These are phyloP conservation scores for Alternaria brassicicola DNA, from an alignment of 2,329 filamentous ascomycete species.

Conservation along the genomic window DNA sequence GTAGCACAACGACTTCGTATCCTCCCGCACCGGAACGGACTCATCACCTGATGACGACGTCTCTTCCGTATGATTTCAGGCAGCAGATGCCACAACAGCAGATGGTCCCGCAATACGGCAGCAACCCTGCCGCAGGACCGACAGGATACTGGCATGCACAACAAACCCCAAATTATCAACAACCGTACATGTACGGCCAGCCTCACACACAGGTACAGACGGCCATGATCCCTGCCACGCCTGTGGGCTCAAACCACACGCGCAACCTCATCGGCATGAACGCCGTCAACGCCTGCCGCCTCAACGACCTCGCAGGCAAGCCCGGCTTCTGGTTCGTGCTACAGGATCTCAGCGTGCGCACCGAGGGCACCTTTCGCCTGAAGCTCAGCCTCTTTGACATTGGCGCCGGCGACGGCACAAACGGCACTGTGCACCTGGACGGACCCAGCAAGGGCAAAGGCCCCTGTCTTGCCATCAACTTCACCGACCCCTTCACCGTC, in stretches of 20 bases:
- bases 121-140: neutral
- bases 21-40: constrained; percentile 43
- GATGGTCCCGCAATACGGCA: neutral
- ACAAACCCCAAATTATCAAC: too few relatives aligned
- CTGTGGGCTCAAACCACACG: constrained; percentile 72
- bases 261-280: constrained; percentile 93
- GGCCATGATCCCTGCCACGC: constrained; percentile 32
- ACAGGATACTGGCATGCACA: neutral
- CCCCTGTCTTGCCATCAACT: constrained; percentile 82
- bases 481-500: constrained; percentile 89
- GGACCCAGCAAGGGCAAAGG: constrained; percentile 71
- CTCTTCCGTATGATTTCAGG: constrained; percentile 50
- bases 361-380: constrained; percentile 83
- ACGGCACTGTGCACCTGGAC: constrained; percentile 58
- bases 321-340: constrained; percentile 96
- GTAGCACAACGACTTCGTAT: constrained; percentile 79
- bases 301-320: constrained; percentile 79
- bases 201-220: too few relatives aligned
- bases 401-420: constrained; percentile 58
- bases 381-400: constrained; percentile 87
- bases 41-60: neutral
- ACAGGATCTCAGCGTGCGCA: constrained; percentile 92
- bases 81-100: constrained; percentile 32
- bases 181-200: neutral
- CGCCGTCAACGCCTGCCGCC: constrained; percentile 83